phyloP scores from a whole-genome alignment of 768 basidiomycete genomes.

The Lactarius trivialis region DNA sequence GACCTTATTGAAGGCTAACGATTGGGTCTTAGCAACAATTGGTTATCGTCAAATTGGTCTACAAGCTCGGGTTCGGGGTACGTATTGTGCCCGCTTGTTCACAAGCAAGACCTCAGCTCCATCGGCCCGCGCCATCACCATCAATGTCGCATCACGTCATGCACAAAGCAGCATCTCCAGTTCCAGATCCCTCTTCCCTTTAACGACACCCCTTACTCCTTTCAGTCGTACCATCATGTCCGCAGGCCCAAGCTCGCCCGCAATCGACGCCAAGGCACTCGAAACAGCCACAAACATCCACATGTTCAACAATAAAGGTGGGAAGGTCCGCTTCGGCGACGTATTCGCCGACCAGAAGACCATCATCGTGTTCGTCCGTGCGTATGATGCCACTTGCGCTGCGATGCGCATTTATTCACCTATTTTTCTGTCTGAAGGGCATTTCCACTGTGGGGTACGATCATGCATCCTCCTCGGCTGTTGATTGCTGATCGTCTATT shows the following conservation, averaged over 20 bases:
- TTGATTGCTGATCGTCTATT: background rate
- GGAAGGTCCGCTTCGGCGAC: slow-evolving; percentile 14
- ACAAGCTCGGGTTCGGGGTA: background rate
- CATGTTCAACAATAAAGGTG: slow-evolving; percentile 10
- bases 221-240: slow-evolving; percentile 14
- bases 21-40: background rate
- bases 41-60: background rate
- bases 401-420: background rate
- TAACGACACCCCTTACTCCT: background rate
- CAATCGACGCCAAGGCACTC: slow-evolving; percentile 7
- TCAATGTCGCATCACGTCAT: background rate
- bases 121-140: background rate
- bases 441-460: slow-evolving; percentile 22
- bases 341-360: slow-evolving; percentile 17
- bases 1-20: background rate
- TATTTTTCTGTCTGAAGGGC: slow-evolving; percentile 3
- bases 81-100: background rate
- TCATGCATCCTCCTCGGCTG: background rate
- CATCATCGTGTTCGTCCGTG: slow-evolving; percentile 18
- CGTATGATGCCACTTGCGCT: background rate
- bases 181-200: background rate
- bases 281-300: slow-evolving; percentile 3
- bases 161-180: background rate
- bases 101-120: background rate
- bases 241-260: background rate